Evolutionary conservation across 1,284 basidiomycete genomes (phyloP), one percentile per base, ranked within the genome.

Genomic region (Hortiboletus rubellus): DNA sequence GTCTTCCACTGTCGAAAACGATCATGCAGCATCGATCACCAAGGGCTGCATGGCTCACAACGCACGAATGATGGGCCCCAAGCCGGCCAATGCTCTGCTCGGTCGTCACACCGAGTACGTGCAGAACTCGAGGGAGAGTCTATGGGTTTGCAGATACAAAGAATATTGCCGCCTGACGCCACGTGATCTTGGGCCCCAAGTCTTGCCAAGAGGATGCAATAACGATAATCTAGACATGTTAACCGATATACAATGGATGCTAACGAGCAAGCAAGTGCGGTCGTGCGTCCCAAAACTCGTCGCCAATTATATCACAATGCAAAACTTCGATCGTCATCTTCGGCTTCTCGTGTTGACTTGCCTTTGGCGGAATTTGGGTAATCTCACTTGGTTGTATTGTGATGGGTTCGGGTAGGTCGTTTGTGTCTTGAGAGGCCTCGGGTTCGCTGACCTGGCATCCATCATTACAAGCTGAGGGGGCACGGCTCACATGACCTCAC

Each of bases 241-340:
- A 7, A 14, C 5, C 27, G 27, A 17, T 6, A 17, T 43, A 42
- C n/a, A 33, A 12, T 17, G 15, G 36, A 37, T 1, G 18, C 51
- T 56, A 79, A 37, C 69, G 66, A 49, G 59, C 65, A 51, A 86
- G 73, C 38, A 88, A 66, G 57, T 77, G 68, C 12, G 80, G 77
- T 46, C 83, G 72, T 37, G 73, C 68, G 8, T 77, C 67, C 94
- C 94, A 97, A 74, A 95, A 96, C 2, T 79, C 80, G 54, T 93
- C 86, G 52, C 82, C 79, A 62, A 96, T 94, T 54, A 96, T 82
- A 72, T 96, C 93, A 70, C 89, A 91, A 65, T 96, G 92, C 12
- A 87, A 69, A 3, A 87, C 74, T 3, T 83, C 77, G 50, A 86
- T 74, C 55, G 74, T 79, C 58, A 76, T 77, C 59, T 63, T 67